Conservation (phyloP, 1,284 basidiomycete genomes). For the Anthracocystis walkeri region DNA sequence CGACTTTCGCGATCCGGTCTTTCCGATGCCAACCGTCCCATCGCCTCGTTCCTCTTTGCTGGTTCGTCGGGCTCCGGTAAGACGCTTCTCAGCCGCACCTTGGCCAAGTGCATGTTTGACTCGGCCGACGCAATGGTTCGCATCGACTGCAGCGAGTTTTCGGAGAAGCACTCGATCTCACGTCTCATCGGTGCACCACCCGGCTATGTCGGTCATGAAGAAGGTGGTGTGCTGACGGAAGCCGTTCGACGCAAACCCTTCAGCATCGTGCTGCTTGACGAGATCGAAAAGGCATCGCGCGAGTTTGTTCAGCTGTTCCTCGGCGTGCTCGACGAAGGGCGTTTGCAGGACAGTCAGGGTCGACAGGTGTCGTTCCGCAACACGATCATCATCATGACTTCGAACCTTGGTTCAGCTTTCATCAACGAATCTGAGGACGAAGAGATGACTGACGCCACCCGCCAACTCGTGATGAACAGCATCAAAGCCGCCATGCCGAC, state of each 20-base stretch:
- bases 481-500: conserved; percentile 73
- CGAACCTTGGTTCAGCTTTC: conserved; percentile 73
- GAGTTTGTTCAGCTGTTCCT: conserved; percentile 90
- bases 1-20: conserved; percentile 75
- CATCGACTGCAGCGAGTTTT: conserved; percentile 73
- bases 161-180: conserved; percentile 73
- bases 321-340: conserved; percentile 89
- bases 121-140: conserved; percentile 74
- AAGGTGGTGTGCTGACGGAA: conserved; percentile 78
- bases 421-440: conserved; percentile 73
- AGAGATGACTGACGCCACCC: conserved; percentile 71
- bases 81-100: conserved; percentile 72
- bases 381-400: conserved; percentile 71
- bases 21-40: conserved; percentile 73
- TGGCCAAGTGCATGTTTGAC: conserved; percentile 73
- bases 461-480: conserved; percentile 71
- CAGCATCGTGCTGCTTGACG: conserved; percentile 69
- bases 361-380: conserved; percentile 68
- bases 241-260: conserved; percentile 69
- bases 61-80: conserved; percentile 73
- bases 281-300: conserved; percentile 79
- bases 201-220: conserved; percentile 88
- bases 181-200: conserved; percentile 73
- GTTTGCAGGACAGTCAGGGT: conserved; percentile 76
- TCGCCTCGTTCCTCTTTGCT: conserved; percentile 73